These are phyloP conservation scores for Rosa multiflora DNA, from an alignment of 306 rosid species.

Conservation along the genomic window DNA sequence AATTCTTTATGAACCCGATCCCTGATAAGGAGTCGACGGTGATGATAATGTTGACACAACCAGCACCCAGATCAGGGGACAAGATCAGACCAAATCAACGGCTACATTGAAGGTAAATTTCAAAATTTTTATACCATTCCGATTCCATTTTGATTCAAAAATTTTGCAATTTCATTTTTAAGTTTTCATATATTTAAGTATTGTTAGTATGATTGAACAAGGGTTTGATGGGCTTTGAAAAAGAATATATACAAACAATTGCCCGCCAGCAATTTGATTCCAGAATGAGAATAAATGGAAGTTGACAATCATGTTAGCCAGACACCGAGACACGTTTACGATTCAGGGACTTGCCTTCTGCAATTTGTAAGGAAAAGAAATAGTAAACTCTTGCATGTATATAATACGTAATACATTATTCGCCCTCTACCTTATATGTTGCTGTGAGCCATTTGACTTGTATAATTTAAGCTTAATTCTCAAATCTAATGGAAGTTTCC, in stretches of 20 bases:
- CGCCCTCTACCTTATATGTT: background rate
- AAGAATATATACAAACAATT: too few relatives aligned
- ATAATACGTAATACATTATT: background rate
- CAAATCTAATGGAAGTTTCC: background rate
- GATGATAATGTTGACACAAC: background rate
- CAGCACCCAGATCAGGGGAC: background rate
- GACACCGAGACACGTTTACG: background rate
- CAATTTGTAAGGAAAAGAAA: too few relatives aligned
- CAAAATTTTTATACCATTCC: too few relatives aligned
- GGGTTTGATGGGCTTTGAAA: background rate
- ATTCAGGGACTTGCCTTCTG: background rate
- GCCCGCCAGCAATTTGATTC: too few relatives aligned
- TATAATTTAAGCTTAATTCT: background rate
- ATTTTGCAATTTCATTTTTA: too few relatives aligned
- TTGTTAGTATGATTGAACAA: too few relatives aligned
- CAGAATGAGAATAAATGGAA: too few relatives aligned
- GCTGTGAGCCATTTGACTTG: background rate
- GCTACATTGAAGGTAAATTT: background rate
- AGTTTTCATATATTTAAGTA: too few relatives aligned
- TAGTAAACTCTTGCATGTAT: background rate
- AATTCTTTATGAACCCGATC: background rate
- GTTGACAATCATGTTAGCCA: background rate
- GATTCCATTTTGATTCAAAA: too few relatives aligned
- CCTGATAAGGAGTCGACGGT: background rate
- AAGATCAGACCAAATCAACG: background rate